phyloP scores from a whole-genome alignment of 805 yeast species.

The Ascoidea asiatica region DNA sequence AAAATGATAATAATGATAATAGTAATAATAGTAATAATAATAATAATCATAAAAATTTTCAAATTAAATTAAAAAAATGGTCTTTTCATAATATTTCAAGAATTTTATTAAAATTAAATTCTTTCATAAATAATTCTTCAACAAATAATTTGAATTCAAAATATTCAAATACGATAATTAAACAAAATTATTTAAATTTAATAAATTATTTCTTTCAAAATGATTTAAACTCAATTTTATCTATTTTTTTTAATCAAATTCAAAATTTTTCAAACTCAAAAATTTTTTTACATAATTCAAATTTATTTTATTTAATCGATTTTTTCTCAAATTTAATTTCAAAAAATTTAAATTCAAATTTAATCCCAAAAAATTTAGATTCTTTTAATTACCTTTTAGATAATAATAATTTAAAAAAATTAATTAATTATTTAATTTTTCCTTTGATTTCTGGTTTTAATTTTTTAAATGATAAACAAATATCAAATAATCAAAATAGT shows the following conservation, averaged over 20 bases:
- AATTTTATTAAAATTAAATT: conserved; percentile 46
- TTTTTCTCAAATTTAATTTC: background rate
- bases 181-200: background rate
- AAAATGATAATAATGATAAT: conserved; percentile 34
- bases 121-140: conserved; percentile 47
- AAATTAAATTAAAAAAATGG: conserved; percentile 82
- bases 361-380: too few species aligned
- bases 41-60: conserved; percentile 30
- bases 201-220: conserved; percentile 1
- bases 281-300: background rate
- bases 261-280: conserved; percentile 12
- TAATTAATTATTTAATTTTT: conserved; percentile 19
- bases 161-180: background rate
- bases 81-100: conserved; percentile 66
- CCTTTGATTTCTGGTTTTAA: background rate
- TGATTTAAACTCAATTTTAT: conserved; percentile 29
- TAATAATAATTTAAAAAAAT: conserved; percentile 1
- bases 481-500: background rate
- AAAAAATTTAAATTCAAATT: too few species aligned
- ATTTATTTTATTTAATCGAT: too few species aligned
- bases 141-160: background rate
- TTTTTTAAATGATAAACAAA: background rate
- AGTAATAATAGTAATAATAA: conserved; percentile 30
- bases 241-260: conserved; percentile 39
- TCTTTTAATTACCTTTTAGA: background rate